A percentile compares a stretch with the other conserved stretches of the same genome.
Conservation (phyloP, 2,329 filamentous ascomycete genomes). For the Chrysosporium keratinophilum region DNA sequence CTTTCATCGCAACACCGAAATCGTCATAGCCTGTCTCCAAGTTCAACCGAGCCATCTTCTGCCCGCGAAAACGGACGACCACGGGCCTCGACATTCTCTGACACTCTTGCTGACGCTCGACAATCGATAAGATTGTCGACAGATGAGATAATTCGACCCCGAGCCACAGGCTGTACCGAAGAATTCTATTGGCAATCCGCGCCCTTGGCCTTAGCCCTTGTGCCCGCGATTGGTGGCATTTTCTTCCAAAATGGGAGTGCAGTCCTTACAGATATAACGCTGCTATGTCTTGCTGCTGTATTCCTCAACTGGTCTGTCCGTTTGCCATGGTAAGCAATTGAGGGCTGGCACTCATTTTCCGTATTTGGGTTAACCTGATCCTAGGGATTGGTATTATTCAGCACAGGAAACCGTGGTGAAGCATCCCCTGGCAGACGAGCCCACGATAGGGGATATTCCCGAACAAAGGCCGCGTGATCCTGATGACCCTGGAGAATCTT, state of each 20-base stretch:
- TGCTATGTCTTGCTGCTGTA: constrained; percentile 67
- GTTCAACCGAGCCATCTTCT: background rate
- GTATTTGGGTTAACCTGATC: constrained; percentile 1
- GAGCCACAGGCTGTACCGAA: constrained; percentile 41
- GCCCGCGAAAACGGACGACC: constrained; percentile 43
- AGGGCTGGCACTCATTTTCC: background rate
- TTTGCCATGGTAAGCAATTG: constrained; percentile 62
- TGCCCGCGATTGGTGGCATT: constrained; percentile 76
- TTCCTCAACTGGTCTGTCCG: constrained; percentile 90
- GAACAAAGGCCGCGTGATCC: constrained; percentile 24
- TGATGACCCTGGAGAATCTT: background rate
- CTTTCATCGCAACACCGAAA: constrained; percentile 3
- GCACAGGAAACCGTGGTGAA: constrained; percentile 53
- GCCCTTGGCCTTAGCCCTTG: constrained; percentile 71
- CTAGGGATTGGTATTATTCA: constrained; percentile 62
- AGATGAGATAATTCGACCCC: constrained; percentile 57
- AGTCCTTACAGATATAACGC: constrained; percentile 72
- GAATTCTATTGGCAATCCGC: constrained; percentile 64
- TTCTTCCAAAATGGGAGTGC: constrained; percentile 76
- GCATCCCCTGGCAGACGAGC: constrained; percentile 34
- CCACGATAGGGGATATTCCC: constrained; percentile 21
- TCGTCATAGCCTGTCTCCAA: constrained; percentile 19
- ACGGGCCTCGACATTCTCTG: constrained; percentile 68
- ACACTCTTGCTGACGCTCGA: constrained; percentile 59
- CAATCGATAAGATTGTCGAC: constrained; percentile 55